Evolutionary conservation across 306 rosid genomes (phyloP).

Genomic region (Ammopiptanthus mongolicus): DNA sequence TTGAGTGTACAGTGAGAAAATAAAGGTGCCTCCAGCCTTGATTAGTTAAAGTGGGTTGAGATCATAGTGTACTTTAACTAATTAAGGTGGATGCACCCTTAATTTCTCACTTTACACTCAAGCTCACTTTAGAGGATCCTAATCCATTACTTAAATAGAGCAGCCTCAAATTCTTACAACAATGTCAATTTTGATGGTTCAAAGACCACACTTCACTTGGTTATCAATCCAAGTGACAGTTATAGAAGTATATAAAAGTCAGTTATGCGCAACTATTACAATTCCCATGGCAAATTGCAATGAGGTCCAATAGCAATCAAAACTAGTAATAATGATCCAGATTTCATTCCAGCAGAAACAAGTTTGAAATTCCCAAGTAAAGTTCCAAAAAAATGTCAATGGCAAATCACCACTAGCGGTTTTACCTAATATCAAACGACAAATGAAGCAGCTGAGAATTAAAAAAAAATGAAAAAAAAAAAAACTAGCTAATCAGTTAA

Average conservation of each 20-base stretch:
- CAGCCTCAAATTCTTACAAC: neutral
- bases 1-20: no score
- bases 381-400: neutral
- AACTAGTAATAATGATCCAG: neutral
- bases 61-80: no score
- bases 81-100: no score
- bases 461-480: neutral
- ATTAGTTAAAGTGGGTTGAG: no score
- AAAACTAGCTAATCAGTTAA: neutral
- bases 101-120: no score
- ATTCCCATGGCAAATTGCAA: neutral
- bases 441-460: neutral
- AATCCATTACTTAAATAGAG: neutral
- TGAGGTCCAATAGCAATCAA: neutral
- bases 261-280: neutral
- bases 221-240: neutral
- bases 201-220: neutral
- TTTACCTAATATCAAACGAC: neutral
- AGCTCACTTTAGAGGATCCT: no score
- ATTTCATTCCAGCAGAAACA: neutral
- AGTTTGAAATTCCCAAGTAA: neutral
- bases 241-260: neutral
- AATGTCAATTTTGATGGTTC: neutral
- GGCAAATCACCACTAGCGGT: no score
- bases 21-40: no score